Percentiles rank a stretch among this genome's conserved stretches.
phyloP scores from a whole-genome alignment of 2,329 filamentous ascomycete genomes.

The Verticillium tricorpus region DNA sequence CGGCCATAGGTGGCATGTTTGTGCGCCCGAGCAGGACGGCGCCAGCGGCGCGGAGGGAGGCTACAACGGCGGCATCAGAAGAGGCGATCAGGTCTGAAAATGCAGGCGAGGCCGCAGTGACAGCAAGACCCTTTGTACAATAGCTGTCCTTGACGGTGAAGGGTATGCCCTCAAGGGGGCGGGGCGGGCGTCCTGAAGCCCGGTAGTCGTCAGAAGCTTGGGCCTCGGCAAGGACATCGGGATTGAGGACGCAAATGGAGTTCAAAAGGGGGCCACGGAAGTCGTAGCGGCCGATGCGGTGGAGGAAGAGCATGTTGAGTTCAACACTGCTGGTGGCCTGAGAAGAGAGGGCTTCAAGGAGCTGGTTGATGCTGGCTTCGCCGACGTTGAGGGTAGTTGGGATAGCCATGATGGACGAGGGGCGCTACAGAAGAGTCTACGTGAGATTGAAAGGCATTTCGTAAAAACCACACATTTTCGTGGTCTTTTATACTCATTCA shows the following conservation, averaged over 20 bases:
- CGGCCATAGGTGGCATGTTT: slow-evolving; percentile 54
- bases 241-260: slow-evolving; percentile 21
- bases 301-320: slow-evolving; percentile 20
- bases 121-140: slow-evolving; percentile 47
- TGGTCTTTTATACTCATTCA: neutral
- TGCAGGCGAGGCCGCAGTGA: slow-evolving; percentile 50
- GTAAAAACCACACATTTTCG: no score
- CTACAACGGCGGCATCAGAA: slow-evolving; percentile 47
- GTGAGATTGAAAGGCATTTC: no score
- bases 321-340: slow-evolving; percentile 19
- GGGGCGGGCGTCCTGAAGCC: slow-evolving; percentile 13
- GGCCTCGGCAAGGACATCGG: slow-evolving; percentile 19
- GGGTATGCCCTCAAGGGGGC: slow-evolving; percentile 48
- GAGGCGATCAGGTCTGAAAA: slow-evolving; percentile 44
- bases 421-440: no score
- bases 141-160: slow-evolving; percentile 56
- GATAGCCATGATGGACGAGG: neutral
- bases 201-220: slow-evolving; percentile 21
- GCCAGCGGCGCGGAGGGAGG: slow-evolving; percentile 41
- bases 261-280: slow-evolving; percentile 18
- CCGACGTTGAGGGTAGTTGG: slow-evolving; percentile 15
- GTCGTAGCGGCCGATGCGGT: slow-evolving; percentile 20
- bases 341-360: slow-evolving; percentile 14
- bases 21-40: slow-evolving; percentile 49
- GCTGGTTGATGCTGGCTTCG: slow-evolving; percentile 18